Base-by-base conservation (phyloP, 2,329 filamentous ascomycete species). In the Colletotrichum endophyticum region DNA sequence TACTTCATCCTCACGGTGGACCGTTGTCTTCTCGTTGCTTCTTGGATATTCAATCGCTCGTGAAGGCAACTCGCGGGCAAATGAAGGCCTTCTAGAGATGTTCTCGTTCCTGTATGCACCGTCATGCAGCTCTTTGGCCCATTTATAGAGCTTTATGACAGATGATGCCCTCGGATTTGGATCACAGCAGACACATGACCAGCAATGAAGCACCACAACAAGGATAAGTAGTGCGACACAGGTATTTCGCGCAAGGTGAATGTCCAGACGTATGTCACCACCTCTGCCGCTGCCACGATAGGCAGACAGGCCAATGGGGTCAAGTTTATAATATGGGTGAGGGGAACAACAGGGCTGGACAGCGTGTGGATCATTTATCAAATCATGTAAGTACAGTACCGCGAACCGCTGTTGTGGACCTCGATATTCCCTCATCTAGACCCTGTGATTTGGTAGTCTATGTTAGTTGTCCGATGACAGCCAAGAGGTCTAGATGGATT, bases 1-100 rank as follows among this genome's bases (percentile, higher is more conserved):
- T 22, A 56, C 49, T 56, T 56, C 19, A 12, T 11, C 19, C 49
- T 56, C 8, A 8, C 19, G 19, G 49, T 4, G 49, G 12, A 56
- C 9, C 19, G 19, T 11, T 22, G 19, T 22, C 9, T 56, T 56
- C 49, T 12, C 5, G 8, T 56, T 56, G 49, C 3, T 56, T 5
- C 49, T 56, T n/a, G 22, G 1, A 22, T 3, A 3, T 6, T 53
- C 0, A 22, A 2, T 56, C 3, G 19, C 1, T 15, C 12, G 0
- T 53, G 44, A 22, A 11, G 19, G 44, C 44, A 2, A 53, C 44
- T 53, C 11, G 8, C 11, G 6, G 22, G 1, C 6, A 53, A 3
- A 53, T 5, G 44, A 5, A n/a, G 1, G 22, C 19, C 22, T 53
- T 22, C 8, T 56, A 7, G 49, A 56, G 49, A 56, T 56, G 2